Evolutionary conservation across 495 filamentous ascomycete species (phyloP).

Genomic region (Hypoxylon trugodes): DNA sequence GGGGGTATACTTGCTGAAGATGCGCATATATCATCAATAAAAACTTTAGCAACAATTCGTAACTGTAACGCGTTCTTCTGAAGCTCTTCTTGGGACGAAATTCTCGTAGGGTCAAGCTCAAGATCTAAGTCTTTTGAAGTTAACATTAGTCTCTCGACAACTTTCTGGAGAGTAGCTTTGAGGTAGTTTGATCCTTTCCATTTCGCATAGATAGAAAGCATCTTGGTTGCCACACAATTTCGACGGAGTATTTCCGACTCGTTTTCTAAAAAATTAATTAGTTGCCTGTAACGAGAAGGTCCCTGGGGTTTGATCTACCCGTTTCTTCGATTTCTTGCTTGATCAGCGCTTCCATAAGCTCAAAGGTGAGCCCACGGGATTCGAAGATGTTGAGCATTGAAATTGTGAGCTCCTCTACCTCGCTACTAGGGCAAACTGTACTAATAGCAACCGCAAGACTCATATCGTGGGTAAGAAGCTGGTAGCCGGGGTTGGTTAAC

Average conservation of each 20-base stretch:
- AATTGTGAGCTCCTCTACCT: slow-evolving; percentile 71
- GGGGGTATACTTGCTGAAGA: slow-evolving; percentile 66
- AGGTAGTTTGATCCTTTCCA: slow-evolving; percentile 72
- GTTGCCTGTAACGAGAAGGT: not conserved
- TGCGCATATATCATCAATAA: slow-evolving; percentile 71
- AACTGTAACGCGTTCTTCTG: slow-evolving; percentile 68
- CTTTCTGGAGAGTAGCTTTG: slow-evolving; percentile 68
- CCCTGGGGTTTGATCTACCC: slow-evolving; percentile 49
- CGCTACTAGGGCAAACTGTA: slow-evolving; percentile 68
- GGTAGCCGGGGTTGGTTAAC: slow-evolving; percentile 6
- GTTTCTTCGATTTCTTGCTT: slow-evolving; percentile 72
- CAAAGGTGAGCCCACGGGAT: slow-evolving; percentile 64
- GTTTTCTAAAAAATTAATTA: slow-evolving; percentile 55
- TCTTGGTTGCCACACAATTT: slow-evolving; percentile 73
- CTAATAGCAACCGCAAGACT: slow-evolving; percentile 67
- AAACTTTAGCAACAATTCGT: slow-evolving; percentile 67
- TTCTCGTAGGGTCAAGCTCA: slow-evolving; percentile 68
- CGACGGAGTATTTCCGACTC: slow-evolving; percentile 69
- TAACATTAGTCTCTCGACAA: slow-evolving; percentile 66
- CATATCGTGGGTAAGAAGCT: slow-evolving; percentile 67
- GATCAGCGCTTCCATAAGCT: slow-evolving; percentile 69
- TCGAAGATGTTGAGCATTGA: slow-evolving; percentile 73
- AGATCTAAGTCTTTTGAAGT: slow-evolving; percentile 69
- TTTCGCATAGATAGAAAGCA: slow-evolving; percentile 72
- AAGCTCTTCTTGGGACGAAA: slow-evolving; percentile 64